Conservation (phyloP, 2,329 filamentous ascomycete species). For the Fusarium stilboides region DNA sequence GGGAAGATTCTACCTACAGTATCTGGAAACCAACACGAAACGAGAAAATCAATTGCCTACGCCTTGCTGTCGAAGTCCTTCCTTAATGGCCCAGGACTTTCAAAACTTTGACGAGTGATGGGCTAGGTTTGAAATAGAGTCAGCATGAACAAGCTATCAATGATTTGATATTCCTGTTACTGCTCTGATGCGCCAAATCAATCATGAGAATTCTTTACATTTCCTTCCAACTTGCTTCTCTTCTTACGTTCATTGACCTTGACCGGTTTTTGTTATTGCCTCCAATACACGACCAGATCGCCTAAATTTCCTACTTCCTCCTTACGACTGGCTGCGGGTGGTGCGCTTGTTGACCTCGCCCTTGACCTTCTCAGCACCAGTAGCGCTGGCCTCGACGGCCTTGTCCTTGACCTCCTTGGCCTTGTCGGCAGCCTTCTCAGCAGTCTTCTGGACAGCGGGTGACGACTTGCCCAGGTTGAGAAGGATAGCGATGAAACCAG, state of each 20-base stretch:
- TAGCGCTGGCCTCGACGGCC: conserved; percentile 70
- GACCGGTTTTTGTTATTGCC: conserved; percentile 16
- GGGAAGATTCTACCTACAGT: background rate
- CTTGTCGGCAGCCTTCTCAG: conserved; percentile 76
- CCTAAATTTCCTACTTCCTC: conserved; percentile 3
- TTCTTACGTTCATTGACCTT: conserved; percentile 18
- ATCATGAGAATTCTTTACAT: conserved; percentile 43
- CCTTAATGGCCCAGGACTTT: conserved; percentile 13
- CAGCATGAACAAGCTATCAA: conserved; percentile 35
- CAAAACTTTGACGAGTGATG: background rate
- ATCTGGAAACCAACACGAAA: conserved; percentile 17
- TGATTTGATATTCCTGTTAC: conserved; percentile 35
- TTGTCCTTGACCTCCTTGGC: conserved; percentile 80
- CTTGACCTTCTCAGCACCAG: conserved; percentile 81
- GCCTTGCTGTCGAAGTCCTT: conserved; percentile 30
- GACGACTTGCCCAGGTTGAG: conserved; percentile 76
- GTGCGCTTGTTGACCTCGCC: conserved; percentile 76
- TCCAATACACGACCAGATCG: conserved; percentile 10
- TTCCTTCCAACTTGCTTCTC: conserved; percentile 29
- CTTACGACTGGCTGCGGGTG: conserved; percentile 70
- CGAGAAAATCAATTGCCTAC: conserved; percentile 35
- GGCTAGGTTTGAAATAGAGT: conserved; percentile 2
- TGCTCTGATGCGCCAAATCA: conserved; percentile 40
- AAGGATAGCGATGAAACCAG: conserved; percentile 79
- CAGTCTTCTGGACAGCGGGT: conserved; percentile 81